phyloP scores from a whole-genome alignment of 345 rosid genomes.

The Clarkia xantiana region DNA sequence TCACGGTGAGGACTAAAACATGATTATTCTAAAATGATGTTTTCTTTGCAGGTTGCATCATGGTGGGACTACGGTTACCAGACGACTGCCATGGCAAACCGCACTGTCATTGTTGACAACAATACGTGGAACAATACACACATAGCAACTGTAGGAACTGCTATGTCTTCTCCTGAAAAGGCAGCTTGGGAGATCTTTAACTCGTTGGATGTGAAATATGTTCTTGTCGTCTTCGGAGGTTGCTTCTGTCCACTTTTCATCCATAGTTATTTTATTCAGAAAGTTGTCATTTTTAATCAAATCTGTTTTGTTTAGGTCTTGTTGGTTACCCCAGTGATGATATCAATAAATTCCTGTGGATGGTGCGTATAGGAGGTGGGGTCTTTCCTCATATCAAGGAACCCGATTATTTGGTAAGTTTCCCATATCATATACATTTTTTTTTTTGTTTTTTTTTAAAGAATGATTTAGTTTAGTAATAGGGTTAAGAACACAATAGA shows the following conservation, averaged over 20 bases:
- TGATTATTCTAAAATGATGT: neutral
- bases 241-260: slow-evolving; percentile 14
- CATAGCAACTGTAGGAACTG: slow-evolving; percentile 99
- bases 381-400: slow-evolving; percentile 96
- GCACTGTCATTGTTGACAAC: slow-evolving; percentile 96
- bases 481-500: too few relatives aligned
- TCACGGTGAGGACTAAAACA: too few relatives aligned
- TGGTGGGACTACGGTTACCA: slow-evolving; percentile 99
- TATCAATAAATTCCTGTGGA: slow-evolving; percentile 96
- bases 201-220: slow-evolving; percentile 97
- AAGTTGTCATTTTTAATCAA: slow-evolving; percentile 16
- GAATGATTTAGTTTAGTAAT: too few relatives aligned
- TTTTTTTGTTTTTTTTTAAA: neutral
- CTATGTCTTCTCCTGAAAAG: slow-evolving; percentile 99
- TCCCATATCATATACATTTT: neutral
- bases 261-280: neutral
- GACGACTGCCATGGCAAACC: slow-evolving; percentile 98
- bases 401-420: slow-evolving; percentile 77
- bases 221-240: slow-evolving; percentile 98
- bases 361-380: slow-evolving; percentile 99
- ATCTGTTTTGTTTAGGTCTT: slow-evolving; percentile 36
- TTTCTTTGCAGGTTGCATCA: slow-evolving; percentile 70
- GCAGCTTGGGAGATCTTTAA: slow-evolving; percentile 97
- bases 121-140: slow-evolving; percentile 99
- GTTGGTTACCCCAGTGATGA: slow-evolving; percentile 99